These are phyloP conservation scores for Hypoxylon trugodes DNA, from an alignment of 495 filamentous ascomycete genomes.

Conservation along the genomic window DNA sequence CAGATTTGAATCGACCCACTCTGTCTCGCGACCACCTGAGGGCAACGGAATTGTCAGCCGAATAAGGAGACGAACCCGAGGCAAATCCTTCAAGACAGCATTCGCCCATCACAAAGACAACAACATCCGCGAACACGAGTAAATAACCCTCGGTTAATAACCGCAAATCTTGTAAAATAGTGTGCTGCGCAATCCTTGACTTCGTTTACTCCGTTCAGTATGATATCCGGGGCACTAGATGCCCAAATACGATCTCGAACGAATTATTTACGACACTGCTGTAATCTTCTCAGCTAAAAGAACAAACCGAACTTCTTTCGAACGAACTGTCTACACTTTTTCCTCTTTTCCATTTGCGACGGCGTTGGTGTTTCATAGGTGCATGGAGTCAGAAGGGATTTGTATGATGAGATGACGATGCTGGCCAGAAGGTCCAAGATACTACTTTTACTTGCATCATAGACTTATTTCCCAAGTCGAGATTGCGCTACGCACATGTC, in stretches of 20 bases:
- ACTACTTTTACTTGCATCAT: constrained; percentile 31
- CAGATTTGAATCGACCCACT: constrained; percentile 79
- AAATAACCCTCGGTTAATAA: constrained; percentile 3
- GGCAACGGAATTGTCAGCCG: constrained; percentile 37
- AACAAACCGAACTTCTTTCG: constrained; percentile 18
- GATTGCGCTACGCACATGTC: constrained; percentile 24
- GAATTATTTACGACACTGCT: constrained; percentile 43
- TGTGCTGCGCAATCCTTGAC: constrained; percentile 5
- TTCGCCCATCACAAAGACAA: constrained; percentile 43
- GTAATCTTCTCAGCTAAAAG: constrained; percentile 24
- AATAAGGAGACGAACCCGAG: constrained; percentile 44
- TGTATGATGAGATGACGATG: constrained; percentile 38
- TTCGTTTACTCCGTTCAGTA: constrained; percentile 25
- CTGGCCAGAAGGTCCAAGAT: constrained; percentile 26
- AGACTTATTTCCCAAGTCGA: constrained; percentile 36
- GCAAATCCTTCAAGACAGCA: constrained; percentile 44
- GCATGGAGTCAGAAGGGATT: constrained; percentile 37
- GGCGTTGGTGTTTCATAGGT: constrained; percentile 43
- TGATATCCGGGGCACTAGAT: constrained; percentile 34
- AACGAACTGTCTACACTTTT: constrained; percentile 21
- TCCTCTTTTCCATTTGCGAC: constrained; percentile 25
- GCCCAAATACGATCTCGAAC: constrained; percentile 41
- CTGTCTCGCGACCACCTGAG: constrained; percentile 35
- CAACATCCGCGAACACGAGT: constrained; percentile 43
- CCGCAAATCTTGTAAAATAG: constrained; percentile 21